Evolutionary conservation across 2,329 filamentous ascomycete genomes (phyloP), one percentile per base, ranked within the genome.

Genomic region (Aspergillus sergii): DNA sequence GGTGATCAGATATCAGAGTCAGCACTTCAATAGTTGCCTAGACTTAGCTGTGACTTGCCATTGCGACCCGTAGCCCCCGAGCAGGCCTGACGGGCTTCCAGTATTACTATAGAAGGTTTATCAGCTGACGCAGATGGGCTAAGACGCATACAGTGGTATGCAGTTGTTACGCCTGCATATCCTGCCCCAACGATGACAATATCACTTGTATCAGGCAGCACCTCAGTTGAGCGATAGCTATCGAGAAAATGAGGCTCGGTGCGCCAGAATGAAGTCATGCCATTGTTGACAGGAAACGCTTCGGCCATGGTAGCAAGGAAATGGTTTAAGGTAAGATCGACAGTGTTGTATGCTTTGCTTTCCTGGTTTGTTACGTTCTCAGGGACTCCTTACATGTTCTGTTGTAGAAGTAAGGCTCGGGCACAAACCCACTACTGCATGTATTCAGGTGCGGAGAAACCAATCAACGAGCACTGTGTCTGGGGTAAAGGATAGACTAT

Each of bases 171-270:
- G 0, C 82, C 82, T 0, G 82, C 75, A 60, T 78, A 82, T 0
- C 82, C 82, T 7, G 79, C 76, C 0, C 82, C 82, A 4, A 84
- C 74, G 23, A 84, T 76, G 9, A 78, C 74, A 59, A 84, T 76
- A 50, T 84, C 81, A n/a, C 70, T 72, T 32, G 76, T 57, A 3
- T 67, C 54, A 0, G 82, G 82, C 0, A 84, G 68, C 10, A 66
- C 65, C 3, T 75, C 68, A 0, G 75, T 79, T 32, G 73, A 79
- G n/a, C 80, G 75, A 64, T 80, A 72, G 59, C 77, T 72, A 61
- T 82, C 80, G 2, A 84, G 69, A 1, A 68, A 62, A 64, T 81
- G 74, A 8, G 75, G 76, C 28, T 79, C 65, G 4, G 73, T 73
- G 21, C 78, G 73, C 83, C 82, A 84, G 69, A 82, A 84, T 2